Conservation (phyloP, 225 moss, liverwort and hornwort genomes). For the Antitrichia curtipendula region DNA sequence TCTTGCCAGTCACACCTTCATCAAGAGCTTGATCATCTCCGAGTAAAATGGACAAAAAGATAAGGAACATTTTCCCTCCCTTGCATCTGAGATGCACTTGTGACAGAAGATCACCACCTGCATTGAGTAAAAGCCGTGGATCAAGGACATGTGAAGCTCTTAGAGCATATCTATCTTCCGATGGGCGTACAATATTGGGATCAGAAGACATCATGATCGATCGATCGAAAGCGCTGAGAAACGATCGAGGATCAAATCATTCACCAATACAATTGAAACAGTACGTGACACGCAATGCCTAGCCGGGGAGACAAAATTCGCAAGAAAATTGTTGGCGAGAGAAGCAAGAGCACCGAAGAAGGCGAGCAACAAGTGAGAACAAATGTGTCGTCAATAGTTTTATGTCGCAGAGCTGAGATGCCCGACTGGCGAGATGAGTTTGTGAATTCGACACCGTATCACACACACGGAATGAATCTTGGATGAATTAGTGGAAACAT, state of each 20-base stretch:
- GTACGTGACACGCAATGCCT: not conserved
- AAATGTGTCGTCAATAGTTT: not conserved
- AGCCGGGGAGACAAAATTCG: not conserved
- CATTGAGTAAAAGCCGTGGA: too few relatives aligned
- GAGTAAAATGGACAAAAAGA: not conserved
- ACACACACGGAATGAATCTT: not conserved
- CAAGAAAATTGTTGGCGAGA: not conserved
- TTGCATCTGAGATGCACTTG: rapidly evolving
- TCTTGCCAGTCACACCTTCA: too few relatives aligned
- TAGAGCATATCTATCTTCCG: too few relatives aligned
- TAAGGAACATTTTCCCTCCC: not conserved
- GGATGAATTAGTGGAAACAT: not conserved
- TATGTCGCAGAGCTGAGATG: not conserved
- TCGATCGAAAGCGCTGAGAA: not conserved
- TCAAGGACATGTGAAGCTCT: too few relatives aligned
- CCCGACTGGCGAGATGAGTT: not conserved
- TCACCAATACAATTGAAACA: not conserved
- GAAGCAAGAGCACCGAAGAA: not conserved
- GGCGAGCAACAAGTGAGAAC: not conserved
- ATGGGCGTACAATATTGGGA: not conserved
- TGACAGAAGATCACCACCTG: too few relatives aligned
- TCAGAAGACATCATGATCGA: not conserved
- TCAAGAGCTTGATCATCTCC: too few relatives aligned
- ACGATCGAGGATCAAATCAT: not conserved
- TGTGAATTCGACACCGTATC: too few relatives aligned